Percentiles rank a stretch among this genome's conserved stretches.
Conservation (phyloP, 768 basidiomycete genomes). For the Wakefieldia striispora region DNA sequence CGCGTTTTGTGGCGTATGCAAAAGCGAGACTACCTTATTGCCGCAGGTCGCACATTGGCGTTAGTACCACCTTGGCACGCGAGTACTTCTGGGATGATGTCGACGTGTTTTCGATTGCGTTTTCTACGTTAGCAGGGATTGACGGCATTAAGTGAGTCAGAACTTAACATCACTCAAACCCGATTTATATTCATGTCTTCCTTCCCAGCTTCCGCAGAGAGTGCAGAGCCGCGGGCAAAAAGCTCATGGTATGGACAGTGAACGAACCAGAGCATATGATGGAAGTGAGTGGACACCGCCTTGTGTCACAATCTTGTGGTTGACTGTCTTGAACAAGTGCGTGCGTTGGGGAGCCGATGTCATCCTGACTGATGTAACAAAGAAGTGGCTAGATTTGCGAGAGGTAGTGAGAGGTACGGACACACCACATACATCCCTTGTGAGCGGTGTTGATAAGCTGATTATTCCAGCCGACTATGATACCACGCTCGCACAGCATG, state of each 20-base stretch:
- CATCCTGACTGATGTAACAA: conserved; percentile 75
- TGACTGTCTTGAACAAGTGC: conserved; percentile 42
- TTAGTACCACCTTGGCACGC: conserved; percentile 66
- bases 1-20: conserved; percentile 79
- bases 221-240: conserved; percentile 77
- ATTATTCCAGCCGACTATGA: conserved; percentile 58
- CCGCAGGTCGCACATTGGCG: conserved; percentile 81
- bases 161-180: not conserved
- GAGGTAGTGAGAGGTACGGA: conserved; percentile 52
- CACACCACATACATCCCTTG: not conserved
- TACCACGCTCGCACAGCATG: conserved; percentile 56
- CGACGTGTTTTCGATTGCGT: conserved; percentile 83
- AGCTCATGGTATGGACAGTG: conserved; percentile 94
- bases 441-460: not conserved
- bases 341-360: conserved; percentile 77
- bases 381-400: conserved; percentile 65
- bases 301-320: not conserved
- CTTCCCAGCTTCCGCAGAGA: conserved; percentile 69
- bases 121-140: conserved; percentile 61
- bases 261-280: conserved; percentile 88
- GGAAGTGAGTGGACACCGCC: conserved; percentile 52
- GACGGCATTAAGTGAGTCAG: conserved; percentile 67
- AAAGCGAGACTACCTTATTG: conserved; percentile 77
- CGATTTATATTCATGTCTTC: conserved; percentile 3
- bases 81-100: conserved; percentile 89